Evolutionary conservation across 2,329 filamentous ascomycete genomes (phyloP).

Genomic region (Botrytis tulipae): DNA sequence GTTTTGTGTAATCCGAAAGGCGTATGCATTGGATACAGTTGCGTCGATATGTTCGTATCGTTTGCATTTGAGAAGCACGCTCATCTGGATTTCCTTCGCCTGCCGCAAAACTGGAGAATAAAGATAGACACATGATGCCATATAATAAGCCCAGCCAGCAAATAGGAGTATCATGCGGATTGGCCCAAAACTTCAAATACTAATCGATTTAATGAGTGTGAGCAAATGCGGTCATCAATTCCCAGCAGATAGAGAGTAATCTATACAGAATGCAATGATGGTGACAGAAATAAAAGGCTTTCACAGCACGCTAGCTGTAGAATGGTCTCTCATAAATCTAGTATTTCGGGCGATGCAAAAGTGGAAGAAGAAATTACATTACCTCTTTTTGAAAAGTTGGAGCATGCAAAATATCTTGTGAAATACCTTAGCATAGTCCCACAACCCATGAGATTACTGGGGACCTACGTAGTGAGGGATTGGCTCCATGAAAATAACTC

Average conservation of each 20-base stretch:
- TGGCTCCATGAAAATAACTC: constrained; percentile 53
- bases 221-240: background rate
- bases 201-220: constrained; percentile 28
- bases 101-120: constrained; percentile 45
- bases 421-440: background rate
- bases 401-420: constrained; percentile 51
- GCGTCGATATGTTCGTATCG: constrained; percentile 49
- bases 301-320: background rate
- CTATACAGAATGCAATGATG: constrained; percentile 19
- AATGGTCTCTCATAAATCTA: background rate
- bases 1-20: constrained; percentile 50
- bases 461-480: constrained; percentile 50
- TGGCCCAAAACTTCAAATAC: constrained; percentile 51
- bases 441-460: too few species aligned
- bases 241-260: background rate
- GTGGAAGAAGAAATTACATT: constrained; percentile 1
- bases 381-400: constrained; percentile 51
- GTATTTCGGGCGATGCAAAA: background rate
- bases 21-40: constrained; percentile 53
- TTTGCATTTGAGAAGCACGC: constrained; percentile 46
- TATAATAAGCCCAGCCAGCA: constrained; percentile 53
- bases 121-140: constrained; percentile 30
- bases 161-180: constrained; percentile 42
- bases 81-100: constrained; percentile 47
- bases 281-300: background rate